Conservation (phyloP, 1,284 basidiomycete species). For the Apiotrichum laibachii region DNA sequence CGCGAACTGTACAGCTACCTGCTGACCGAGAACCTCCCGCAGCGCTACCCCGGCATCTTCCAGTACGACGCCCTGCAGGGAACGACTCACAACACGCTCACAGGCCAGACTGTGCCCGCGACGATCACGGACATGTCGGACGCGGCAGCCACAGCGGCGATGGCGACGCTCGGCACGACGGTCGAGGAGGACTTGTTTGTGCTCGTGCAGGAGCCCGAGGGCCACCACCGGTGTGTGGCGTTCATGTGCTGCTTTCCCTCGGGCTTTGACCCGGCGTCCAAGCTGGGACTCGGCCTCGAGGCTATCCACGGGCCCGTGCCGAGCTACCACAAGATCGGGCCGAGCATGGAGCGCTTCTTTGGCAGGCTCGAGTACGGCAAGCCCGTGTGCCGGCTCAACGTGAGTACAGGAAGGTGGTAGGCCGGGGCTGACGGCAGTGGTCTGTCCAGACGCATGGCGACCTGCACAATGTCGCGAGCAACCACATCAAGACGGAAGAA, state of each 20-base stretch:
- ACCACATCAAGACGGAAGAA: constrained; percentile 13
- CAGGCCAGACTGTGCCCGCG: constrained; percentile 1
- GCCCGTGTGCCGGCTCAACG: constrained; percentile 14
- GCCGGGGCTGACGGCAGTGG: constrained; percentile 12
- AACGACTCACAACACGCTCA: constrained; percentile 9
- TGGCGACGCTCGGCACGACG: constrained; percentile 12
- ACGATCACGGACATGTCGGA: neutral
- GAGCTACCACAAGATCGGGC: constrained; percentile 16
- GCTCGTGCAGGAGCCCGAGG: constrained; percentile 3
- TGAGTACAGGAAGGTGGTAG: neutral
- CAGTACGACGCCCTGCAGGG: neutral
- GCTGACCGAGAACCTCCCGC: constrained; percentile 8
- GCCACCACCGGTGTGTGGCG: constrained; percentile 11
- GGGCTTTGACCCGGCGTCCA: constrained; percentile 15
- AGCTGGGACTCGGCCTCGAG: constrained; percentile 13
- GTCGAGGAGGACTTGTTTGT: constrained; percentile 22
- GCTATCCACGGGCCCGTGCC: constrained; percentile 19
- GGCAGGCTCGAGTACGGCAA: constrained; percentile 14
- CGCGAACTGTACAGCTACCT: constrained; percentile 15
- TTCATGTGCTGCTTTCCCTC: constrained; percentile 20
- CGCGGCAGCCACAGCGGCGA: neutral
- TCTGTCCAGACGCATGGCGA: constrained; percentile 15
- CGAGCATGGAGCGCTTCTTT: constrained; percentile 22
- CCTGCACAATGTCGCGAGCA: constrained; percentile 11
- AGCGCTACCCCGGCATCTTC: constrained; percentile 16